These are phyloP conservation scores for Starmerella floricola DNA, from an alignment of 805 yeast genomes.

Conservation along the genomic window DNA sequence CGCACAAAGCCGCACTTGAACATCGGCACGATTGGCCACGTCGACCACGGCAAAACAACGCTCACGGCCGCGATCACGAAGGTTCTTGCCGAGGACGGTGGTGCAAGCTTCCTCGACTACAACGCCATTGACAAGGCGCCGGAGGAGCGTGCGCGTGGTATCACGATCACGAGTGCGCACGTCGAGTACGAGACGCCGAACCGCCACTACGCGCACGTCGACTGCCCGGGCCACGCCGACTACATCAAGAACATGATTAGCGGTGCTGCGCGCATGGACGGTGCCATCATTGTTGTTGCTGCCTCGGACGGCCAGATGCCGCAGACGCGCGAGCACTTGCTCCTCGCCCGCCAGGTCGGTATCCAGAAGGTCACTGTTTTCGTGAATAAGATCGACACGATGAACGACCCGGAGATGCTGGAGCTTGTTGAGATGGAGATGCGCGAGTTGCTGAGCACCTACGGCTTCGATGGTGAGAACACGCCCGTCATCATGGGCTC, in stretches of 20 bases:
- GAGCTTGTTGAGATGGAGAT: slow-evolving; percentile 99
- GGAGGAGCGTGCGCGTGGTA: slow-evolving; percentile 99
- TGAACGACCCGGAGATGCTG: slow-evolving; percentile 98
- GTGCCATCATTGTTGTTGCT: slow-evolving; percentile 98
- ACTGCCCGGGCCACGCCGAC: slow-evolving; percentile 98
- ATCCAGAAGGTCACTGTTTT: slow-evolving; percentile 94
- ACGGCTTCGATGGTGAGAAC: slow-evolving; percentile 97
- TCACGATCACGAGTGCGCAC: slow-evolving; percentile 94
- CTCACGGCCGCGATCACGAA: slow-evolving; percentile 98
- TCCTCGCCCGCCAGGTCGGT: slow-evolving; percentile 99
- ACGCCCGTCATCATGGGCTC: slow-evolving; percentile 98
- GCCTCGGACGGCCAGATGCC: slow-evolving; percentile 99
- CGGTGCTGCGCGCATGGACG: slow-evolving; percentile 99
- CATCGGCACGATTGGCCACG: slow-evolving; percentile 97
- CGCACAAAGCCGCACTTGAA: slow-evolving; percentile 95
- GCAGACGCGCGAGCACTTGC: slow-evolving; percentile 96
- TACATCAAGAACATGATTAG: slow-evolving; percentile 98
- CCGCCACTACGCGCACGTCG: slow-evolving; percentile 96
- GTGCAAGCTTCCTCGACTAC: slow-evolving; percentile 89
- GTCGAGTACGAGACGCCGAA: slow-evolving; percentile 92
- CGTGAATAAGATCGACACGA: slow-evolving; percentile 94
- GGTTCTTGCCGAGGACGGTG: slow-evolving; percentile 75
- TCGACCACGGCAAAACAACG: slow-evolving; percentile 97
- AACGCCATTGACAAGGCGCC: slow-evolving; percentile 93
- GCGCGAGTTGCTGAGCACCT: slow-evolving; percentile 84